Base-by-base conservation (phyloP, 306 rosid species). In the Cicer cuneatum region DNA sequence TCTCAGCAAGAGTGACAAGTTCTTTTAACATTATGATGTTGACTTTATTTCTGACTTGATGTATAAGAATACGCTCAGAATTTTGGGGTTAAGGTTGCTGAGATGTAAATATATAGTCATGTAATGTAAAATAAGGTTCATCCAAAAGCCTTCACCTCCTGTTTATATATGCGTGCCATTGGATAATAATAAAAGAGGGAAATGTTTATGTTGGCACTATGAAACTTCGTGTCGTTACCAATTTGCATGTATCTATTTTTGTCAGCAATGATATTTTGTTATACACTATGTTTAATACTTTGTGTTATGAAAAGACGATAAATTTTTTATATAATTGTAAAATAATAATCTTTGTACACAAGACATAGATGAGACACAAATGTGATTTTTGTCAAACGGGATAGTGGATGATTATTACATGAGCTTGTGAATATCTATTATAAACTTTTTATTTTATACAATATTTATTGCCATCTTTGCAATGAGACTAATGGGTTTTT, bases 31-130 rank as follows among this genome's bases (percentile, higher is more conserved):
- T 59, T 68, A 69, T 61, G 67, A 72, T 56, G 61, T 43, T 85
- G 41, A 51, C 79, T 66, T 69, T 54, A 59, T 62, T 47, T 84
- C 66, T 64, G 66, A 73, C 58, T 51, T 51, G 67, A 80, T 72
- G 49, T 84, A 60, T 38, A 66, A 66, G 68, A 43, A 66, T 5
- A 29, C 3, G 19, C 69, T 59, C 53, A 68, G 80, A 76, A 60
- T 79, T 63, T 35, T 85, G 90, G 89, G 88, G 93, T 87, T 60
- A 78, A 83, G 96, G 91, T 87, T 87, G 90, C 88, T 90, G 94
- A 76, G 88, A 90, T 92, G 98, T 87, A 82, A 56, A 81, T 64
- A 63, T 29, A 29, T 29, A 29, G 33, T 29, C 33, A 29, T 29
- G 57, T 79, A 48, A 71, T 87, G 92, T 92, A 86, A 71, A 85